Evolutionary conservation across 73 alveolate genomes (phyloP), one percentile per base, ranked within the genome.

Genomic region (Paramecium caudatum): DNA sequence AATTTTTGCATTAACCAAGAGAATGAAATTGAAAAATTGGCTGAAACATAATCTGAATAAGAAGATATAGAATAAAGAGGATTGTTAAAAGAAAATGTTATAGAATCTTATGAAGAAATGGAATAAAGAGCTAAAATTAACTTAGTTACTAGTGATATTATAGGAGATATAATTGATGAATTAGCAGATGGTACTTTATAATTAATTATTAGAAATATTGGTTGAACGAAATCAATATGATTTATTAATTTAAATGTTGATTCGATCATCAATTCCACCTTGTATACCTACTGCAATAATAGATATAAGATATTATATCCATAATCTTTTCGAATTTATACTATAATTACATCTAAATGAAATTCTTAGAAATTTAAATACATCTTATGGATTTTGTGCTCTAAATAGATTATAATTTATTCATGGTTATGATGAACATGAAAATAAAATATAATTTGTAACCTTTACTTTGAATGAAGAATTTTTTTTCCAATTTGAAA

Each of bases 41-140:
- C 61, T 17, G 88, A 74, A 74, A 74, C 88, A 0, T 74, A 39
- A 41, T 74, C 88, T 21, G 88, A 74, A 74, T 63, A 74, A 37
- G 45, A 27, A 1, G 10, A 74, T 17, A 15, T 21, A 34, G 15
- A 74, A 6, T 19, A 74, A 65, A 65, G 39, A 45, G 5, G 43
- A 55, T 55, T 55, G 4, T 10, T 55, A 15, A 55, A 55, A 25
- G 80, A 55, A 0, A 55, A 55, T 10, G 23, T 55, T 9, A 39
- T 74, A 19, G 88, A 74, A 12, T 74, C 43, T 6, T 30, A 74
- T 74, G 47, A 74, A 74, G 9, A 45, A 16, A 43, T 74, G 17
- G 88, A 74, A 41, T 27, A 55, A 25, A 27, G 46, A 23, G 80
- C 80, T 55, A 55, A 55, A 55, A 12, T 55, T 4, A 45, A 41